These are phyloP conservation scores for Parafenestella ontariensis DNA, from an alignment of 2,329 filamentous ascomycete species.

Conservation along the genomic window DNA sequence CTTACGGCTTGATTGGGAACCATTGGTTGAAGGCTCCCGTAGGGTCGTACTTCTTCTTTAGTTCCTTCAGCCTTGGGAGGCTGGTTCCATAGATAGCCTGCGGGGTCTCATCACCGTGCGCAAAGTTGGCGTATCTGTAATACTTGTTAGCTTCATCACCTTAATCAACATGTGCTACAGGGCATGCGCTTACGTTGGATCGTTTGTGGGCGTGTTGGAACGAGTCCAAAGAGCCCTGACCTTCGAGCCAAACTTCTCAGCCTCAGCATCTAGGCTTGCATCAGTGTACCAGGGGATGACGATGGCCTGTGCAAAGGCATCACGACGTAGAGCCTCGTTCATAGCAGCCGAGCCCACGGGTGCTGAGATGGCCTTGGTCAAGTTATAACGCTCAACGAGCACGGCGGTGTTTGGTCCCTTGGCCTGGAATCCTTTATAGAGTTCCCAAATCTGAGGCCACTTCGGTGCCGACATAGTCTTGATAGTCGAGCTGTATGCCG, in stretches of 20 bases:
- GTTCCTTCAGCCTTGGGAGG: constrained; percentile 18
- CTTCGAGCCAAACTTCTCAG: constrained; percentile 42
- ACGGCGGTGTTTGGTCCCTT: constrained; percentile 44
- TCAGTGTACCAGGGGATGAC: constrained; percentile 52
- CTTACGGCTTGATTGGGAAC: constrained; percentile 29
- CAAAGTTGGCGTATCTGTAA: constrained; percentile 37
- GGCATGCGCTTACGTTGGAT: constrained; percentile 25
- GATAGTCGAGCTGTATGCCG: constrained; percentile 47
- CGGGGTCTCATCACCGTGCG: constrained; percentile 32
- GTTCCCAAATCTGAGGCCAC: constrained; percentile 52
- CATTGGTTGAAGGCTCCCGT: constrained; percentile 32
- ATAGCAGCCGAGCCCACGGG: constrained; percentile 29
- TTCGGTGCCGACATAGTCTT: constrained; percentile 42
- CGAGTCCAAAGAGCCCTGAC: constrained; percentile 40
- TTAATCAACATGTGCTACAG: neutral
- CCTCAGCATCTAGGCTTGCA: constrained; percentile 43
- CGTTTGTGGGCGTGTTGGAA: constrained; percentile 10
- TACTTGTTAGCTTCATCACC: constrained; percentile 1
- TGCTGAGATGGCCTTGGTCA: constrained; percentile 36
- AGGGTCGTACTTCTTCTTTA: constrained; percentile 40
- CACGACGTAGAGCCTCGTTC: constrained; percentile 35
- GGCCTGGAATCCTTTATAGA: constrained; percentile 48
- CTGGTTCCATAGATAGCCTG: constrained; percentile 33
- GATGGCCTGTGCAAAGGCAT: constrained; percentile 48
- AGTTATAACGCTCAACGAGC: constrained; percentile 49